Conservation (phyloP, 352 stramenopile species). For the Bremia lactucae region DNA sequence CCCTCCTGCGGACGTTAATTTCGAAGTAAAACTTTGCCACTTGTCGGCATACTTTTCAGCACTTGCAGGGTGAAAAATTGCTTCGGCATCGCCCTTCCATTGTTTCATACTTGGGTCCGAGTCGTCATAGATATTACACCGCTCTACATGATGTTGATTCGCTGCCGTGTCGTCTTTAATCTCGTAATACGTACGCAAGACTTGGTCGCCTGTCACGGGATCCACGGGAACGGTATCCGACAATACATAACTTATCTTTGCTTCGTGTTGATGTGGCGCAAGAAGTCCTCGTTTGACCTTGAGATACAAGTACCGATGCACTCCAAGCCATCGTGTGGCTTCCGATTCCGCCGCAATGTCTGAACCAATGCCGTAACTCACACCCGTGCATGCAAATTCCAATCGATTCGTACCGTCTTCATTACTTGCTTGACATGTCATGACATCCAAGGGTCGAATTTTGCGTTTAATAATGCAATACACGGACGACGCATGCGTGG, state of each 20-base stretch:
- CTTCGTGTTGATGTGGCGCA: slow-evolving; percentile 36
- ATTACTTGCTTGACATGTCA: slow-evolving; percentile 40
- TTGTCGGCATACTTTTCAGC: slow-evolving; percentile 46
- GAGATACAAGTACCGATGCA: slow-evolving; percentile 64
- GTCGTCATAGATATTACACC: slow-evolving; percentile 68
- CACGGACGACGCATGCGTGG: slow-evolving; percentile 48
- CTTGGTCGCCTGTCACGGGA: slow-evolving; percentile 32
- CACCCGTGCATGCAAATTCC: slow-evolving; percentile 65
- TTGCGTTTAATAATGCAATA: slow-evolving; percentile 80
- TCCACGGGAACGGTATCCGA: slow-evolving; percentile 40
- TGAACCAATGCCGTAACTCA: slow-evolving; percentile 61
- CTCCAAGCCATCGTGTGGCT: slow-evolving; percentile 48
- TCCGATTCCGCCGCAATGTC: slow-evolving; percentile 74
- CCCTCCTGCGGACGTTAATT: slow-evolving; percentile 46
- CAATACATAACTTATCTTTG: slow-evolving; percentile 65
- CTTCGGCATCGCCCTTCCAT: slow-evolving; percentile 47
- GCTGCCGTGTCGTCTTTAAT: slow-evolving; percentile 42
- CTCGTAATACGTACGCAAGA: slow-evolving; percentile 66
- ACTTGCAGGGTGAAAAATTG: slow-evolving; percentile 48
- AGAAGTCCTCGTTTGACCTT: slow-evolving; percentile 60
- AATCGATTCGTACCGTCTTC: slow-evolving; percentile 35
- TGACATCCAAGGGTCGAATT: slow-evolving; percentile 63
- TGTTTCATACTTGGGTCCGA: slow-evolving; percentile 28
- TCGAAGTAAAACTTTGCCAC: slow-evolving; percentile 38
- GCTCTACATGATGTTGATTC: slow-evolving; percentile 64